phyloP scores from a whole-genome alignment of 129 eudicot species.

The Flaveria trinervia region DNA sequence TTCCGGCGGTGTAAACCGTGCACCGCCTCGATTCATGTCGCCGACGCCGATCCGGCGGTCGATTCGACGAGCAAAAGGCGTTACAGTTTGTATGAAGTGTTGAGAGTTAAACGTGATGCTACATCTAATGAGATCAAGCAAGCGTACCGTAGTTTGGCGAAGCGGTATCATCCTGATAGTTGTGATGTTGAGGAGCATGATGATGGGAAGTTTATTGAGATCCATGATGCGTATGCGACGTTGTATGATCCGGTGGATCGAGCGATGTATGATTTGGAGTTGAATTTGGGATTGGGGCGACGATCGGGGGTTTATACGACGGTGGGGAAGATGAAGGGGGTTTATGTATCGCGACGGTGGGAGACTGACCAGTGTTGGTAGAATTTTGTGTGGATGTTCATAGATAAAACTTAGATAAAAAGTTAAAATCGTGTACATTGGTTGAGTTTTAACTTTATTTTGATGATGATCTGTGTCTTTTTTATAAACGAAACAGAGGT shows the following conservation, averaged over 20 bases:
- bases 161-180: slow-evolving; percentile 80
- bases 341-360: slow-evolving; percentile 63
- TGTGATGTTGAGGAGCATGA: slow-evolving; percentile 43
- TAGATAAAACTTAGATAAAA: neutral
- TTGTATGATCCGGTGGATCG: slow-evolving; percentile 71
- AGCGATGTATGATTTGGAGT: slow-evolving; percentile 53
- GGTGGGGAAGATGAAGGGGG: slow-evolving; percentile 30
- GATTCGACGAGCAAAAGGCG: neutral
- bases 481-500: too few species aligned
- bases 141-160: slow-evolving; percentile 78
- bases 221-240: slow-evolving; percentile 68
- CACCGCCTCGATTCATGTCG: slow-evolving; percentile 32
- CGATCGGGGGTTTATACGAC: neutral
- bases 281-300: slow-evolving; percentile 5
- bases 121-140: slow-evolving; percentile 63
- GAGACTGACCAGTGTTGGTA: slow-evolving; percentile 98
- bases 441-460: neutral
- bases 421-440: neutral
- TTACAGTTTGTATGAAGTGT: slow-evolving; percentile 57
- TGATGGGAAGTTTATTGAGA: slow-evolving; percentile 62
- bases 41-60: slow-evolving; percentile 34
- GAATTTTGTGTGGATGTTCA: neutral
- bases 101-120: slow-evolving; percentile 57
- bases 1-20: slow-evolving; percentile 16
- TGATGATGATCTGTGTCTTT: too few species aligned